These are phyloP conservation scores for Tetraselmis chui DNA, from an alignment of 139 green algal genomes.

Conservation along the genomic window DNA sequence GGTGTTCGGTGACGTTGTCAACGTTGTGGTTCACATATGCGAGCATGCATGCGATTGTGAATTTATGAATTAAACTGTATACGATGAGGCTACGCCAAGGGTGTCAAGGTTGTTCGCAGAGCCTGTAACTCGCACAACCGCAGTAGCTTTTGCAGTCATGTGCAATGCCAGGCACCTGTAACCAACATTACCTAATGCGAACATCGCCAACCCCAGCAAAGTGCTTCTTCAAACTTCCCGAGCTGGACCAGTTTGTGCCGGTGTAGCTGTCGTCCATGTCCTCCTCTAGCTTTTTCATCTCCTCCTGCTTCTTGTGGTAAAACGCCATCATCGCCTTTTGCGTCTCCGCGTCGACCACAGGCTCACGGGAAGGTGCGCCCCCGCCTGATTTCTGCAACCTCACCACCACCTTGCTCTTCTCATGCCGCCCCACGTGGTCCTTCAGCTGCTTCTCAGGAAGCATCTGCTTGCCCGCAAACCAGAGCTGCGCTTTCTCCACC, in stretches of 20 bases:
- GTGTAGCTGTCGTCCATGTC: conserved; percentile 69
- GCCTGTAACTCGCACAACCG: too few species aligned
- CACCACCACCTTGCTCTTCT: conserved; percentile 67
- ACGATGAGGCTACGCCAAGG: too few species aligned
- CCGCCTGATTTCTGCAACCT: conserved; percentile 70
- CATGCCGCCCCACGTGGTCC: conserved; percentile 63
- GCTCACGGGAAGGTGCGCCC: conserved; percentile 51
- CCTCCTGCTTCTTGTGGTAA: conserved; percentile 81
- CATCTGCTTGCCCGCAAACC: conserved; percentile 79
- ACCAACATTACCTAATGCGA: conserved; percentile 21
- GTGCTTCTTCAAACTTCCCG: conserved; percentile 61
- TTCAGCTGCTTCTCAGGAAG: conserved; percentile 58
- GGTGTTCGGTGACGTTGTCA: too few species aligned
- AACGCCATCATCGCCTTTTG: conserved; percentile 83
- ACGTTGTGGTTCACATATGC: too few species aligned
- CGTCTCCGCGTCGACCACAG: conserved; percentile 62
- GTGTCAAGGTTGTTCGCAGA: too few species aligned
- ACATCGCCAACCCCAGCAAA: conserved; percentile 55
- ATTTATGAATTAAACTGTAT: too few species aligned
- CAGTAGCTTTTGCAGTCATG: too few species aligned
- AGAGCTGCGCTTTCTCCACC: conserved; percentile 46
- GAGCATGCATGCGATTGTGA: too few species aligned
- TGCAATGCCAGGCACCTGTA: too few species aligned
- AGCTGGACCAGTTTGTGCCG: conserved; percentile 60
- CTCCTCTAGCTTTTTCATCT: conserved; percentile 62